Evolutionary conservation across 768 basidiomycete species (phyloP), one percentile per base, ranked within the genome.

Genomic region (Terana coerulea): DNA sequence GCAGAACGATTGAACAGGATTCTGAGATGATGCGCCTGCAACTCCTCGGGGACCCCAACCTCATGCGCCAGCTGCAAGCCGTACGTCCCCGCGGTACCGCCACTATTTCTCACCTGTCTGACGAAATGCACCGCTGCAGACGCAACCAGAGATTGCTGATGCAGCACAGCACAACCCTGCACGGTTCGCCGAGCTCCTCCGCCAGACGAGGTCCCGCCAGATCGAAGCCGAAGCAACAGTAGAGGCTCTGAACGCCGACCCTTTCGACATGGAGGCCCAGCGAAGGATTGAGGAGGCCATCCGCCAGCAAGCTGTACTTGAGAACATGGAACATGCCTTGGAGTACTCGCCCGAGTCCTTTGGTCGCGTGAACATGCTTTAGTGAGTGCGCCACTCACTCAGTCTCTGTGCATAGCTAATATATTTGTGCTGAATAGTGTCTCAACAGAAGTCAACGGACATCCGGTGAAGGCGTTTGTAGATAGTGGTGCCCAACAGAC

Each of bases 401-500:
- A n/a, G 8, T 11, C 6, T 39, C 21, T 15, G 28, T 29, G 17
- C 11, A 47, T 31, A 12, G 11, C 29, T 14, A 10, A 33, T 34
- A 33, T 30, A 15, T 2, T 11, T 44, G n/a, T 51, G 41, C 55
- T 25, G 17, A 22, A n/a, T 51, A 95, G 91, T 60, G 89, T 98
- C 56, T 80, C 86, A 22, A 84, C 94, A 0, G 97, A 98, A 62
- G 92, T 99, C 2, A 99, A 99, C 62, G 86, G 87, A 1, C 76
- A 78, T 53, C 87, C 88, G 3, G 83, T 98, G 31, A 95, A 92
- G 67, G 97, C 97, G 0, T 99, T 99, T 60, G 97, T 99, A 36
- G 97, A 99, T 66, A 97, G 93, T 57, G 97, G 95, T 35, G 97
- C 97, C 10, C 97, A 99, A 62, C 83, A 83, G 56, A 99, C 95